Evolutionary conservation across 495 filamentous ascomycete genomes (phyloP).

Genomic region (Tuber indicum): DNA sequence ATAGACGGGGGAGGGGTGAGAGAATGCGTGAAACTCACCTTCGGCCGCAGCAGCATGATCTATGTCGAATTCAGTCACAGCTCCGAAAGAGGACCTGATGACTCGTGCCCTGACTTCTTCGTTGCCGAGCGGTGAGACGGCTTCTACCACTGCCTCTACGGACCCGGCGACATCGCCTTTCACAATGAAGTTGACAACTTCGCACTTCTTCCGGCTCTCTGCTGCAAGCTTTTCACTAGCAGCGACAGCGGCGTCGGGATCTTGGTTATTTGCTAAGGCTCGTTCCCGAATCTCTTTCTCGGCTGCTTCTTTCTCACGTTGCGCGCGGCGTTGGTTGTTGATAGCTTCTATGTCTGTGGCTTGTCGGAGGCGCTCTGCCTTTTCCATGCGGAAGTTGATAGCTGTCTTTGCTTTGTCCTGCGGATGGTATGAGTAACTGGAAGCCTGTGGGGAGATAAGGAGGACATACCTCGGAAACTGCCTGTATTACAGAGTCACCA

Average conservation of each 20-base stretch:
- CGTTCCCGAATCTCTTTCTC: slow-evolving; percentile 44
- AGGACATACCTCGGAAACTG: slow-evolving; percentile 53
- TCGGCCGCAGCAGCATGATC: slow-evolving; percentile 71
- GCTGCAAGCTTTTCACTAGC: slow-evolving; percentile 24
- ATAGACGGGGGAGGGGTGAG: not conserved
- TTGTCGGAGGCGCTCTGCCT: slow-evolving; percentile 50
- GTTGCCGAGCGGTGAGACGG: slow-evolving; percentile 68
- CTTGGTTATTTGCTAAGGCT: slow-evolving; percentile 39
- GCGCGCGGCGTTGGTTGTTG: slow-evolving; percentile 59
- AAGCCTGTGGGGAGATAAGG: not conserved
- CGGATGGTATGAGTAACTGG: not conserved
- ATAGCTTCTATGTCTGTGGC: slow-evolving; percentile 67
- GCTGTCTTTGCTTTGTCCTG: slow-evolving; percentile 65
- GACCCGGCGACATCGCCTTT: slow-evolving; percentile 92
- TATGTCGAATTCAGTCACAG: slow-evolving; percentile 78
- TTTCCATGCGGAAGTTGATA: slow-evolving; percentile 66
- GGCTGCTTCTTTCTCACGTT: slow-evolving; percentile 46
- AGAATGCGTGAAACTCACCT: slow-evolving; percentile 19
- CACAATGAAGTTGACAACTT: slow-evolving; percentile 71
- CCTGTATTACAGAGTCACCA: slow-evolving; percentile 80
- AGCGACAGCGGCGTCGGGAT: slow-evolving; percentile 19
- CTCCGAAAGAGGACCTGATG: slow-evolving; percentile 68
- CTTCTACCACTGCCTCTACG: slow-evolving; percentile 77
- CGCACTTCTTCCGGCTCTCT: slow-evolving; percentile 42
- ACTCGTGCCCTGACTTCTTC: slow-evolving; percentile 72